phyloP scores from a whole-genome alignment of 768 basidiomycete genomes.

The Tubosaeta brunneosetosa region DNA sequence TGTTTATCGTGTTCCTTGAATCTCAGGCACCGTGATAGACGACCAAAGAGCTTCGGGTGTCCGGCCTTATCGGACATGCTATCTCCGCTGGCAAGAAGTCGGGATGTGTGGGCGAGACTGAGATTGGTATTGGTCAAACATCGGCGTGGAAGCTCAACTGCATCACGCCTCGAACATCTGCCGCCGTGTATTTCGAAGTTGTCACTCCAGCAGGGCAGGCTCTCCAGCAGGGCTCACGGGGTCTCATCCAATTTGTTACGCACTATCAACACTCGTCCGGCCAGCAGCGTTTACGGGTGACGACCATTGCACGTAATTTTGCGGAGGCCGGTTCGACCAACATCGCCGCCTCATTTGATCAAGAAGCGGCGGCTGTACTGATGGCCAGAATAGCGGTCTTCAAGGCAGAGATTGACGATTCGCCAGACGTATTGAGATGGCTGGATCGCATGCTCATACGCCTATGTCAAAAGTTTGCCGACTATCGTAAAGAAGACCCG shows the following conservation, averaged over 20 bases:
- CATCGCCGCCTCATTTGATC: conserved; percentile 93
- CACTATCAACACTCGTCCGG: conserved; percentile 98
- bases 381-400: conserved; percentile 99
- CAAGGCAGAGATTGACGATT: conserved; percentile 98
- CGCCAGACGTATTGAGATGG: conserved; percentile 95
- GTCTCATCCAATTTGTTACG: conserved; percentile 96
- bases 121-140: conserved; percentile 97
- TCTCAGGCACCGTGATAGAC: conserved; percentile 48
- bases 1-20: not conserved
- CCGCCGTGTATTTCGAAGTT: conserved; percentile 96
- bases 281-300: conserved; percentile 94
- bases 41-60: conserved; percentile 97
- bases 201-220: conserved; percentile 96
- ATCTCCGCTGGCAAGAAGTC: conserved; percentile 98
- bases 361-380: conserved; percentile 94
- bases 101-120: conserved; percentile 94
- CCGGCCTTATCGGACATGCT: conserved; percentile 94
- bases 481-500: conserved; percentile 97
- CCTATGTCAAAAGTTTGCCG: conserved; percentile 98
- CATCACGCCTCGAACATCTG: conserved; percentile 80
- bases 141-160: conserved; percentile 98
- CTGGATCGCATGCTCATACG: conserved; percentile 98
- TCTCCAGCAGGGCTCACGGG: conserved; percentile 81
- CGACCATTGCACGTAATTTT: conserved; percentile 95
- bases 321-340: conserved; percentile 94